Evolutionary conservation across 345 rosid genomes (phyloP).

Genomic region (Citrus unshiu): DNA sequence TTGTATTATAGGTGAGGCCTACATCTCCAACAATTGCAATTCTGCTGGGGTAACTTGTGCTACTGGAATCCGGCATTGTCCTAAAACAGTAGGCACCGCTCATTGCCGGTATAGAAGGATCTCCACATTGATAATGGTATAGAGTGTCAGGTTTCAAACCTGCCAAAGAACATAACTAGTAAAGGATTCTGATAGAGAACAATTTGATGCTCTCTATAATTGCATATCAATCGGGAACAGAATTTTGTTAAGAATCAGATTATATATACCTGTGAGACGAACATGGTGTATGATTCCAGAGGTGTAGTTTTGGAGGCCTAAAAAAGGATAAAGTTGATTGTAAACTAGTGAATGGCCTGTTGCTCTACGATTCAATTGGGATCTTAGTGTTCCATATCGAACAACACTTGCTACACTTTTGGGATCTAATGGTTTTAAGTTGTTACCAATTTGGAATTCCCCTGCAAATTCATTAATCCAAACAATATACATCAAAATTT

Average conservation of each 20-base stretch:
- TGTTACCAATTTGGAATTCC: slow-evolving; percentile 67
- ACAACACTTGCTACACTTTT: slow-evolving; percentile 57
- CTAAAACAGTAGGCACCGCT: slow-evolving; percentile 47
- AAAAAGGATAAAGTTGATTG: slow-evolving; percentile 75
- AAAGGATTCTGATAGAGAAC: neutral
- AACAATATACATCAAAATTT: neutral
- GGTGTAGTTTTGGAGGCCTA: slow-evolving; percentile 83
- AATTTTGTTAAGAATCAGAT: neutral
- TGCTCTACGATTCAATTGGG: slow-evolving; percentile 36
- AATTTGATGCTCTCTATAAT: too few relatives aligned
- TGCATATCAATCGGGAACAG: neutral
- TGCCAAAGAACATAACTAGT: slow-evolving; percentile 7
- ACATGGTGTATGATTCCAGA: slow-evolving; percentile 96
- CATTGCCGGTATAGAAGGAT: slow-evolving; percentile 61
- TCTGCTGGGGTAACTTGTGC: slow-evolving; percentile 57
- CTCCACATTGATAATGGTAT: slow-evolving; percentile 85
- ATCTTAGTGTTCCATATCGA: slow-evolving; percentile 38
- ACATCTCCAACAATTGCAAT: slow-evolving; percentile 73
- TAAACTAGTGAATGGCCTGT: slow-evolving; percentile 67
- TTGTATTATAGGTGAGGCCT: slow-evolving; percentile 82
- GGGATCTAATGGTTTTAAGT: slow-evolving; percentile 63
- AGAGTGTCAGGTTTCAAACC: slow-evolving; percentile 65
- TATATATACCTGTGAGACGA: slow-evolving; percentile 57
- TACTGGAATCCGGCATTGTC: slow-evolving; percentile 65
- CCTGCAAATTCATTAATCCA: slow-evolving; percentile 35